Conservation (phyloP, 2,329 filamentous ascomycete genomes). For the Cercospora sp. region DNA sequence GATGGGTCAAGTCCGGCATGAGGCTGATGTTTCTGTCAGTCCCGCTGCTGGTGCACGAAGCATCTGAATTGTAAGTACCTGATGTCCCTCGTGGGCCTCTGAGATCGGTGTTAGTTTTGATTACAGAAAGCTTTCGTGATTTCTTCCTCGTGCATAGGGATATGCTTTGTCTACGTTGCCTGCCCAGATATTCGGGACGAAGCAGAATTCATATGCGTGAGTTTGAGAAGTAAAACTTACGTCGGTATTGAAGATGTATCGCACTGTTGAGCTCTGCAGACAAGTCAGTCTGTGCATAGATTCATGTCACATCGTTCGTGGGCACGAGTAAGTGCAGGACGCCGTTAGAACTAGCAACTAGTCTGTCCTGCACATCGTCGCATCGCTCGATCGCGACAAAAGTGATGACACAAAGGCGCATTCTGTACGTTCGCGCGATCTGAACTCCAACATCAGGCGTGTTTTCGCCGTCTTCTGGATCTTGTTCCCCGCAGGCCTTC, state of each 20-base stretch:
- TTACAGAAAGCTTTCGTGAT: background rate
- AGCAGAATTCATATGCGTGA: background rate
- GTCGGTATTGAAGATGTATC: slow-evolving; percentile 83
- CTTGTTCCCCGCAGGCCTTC: background rate
- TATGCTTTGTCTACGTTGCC: background rate
- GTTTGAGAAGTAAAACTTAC: background rate
- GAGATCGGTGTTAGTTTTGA: background rate
- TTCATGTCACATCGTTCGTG: background rate
- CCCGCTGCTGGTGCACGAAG: background rate
- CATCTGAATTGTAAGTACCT: slow-evolving; percentile 36
- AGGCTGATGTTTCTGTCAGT: slow-evolving; percentile 44
- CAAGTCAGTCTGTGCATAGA: background rate
- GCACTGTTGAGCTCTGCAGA: slow-evolving; percentile 72
- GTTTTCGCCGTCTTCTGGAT: background rate
- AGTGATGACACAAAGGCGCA: background rate
- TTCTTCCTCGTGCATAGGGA: background rate
- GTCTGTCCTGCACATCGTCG: background rate
- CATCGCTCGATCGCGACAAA: background rate
- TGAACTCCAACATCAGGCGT: background rate
- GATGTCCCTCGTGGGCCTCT: slow-evolving; percentile 84
- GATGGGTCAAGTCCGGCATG: slow-evolving; percentile 89
- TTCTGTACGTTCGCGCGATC: background rate
- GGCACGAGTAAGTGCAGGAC: background rate
- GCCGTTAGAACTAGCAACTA: background rate
- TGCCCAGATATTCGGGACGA: background rate